A percentile compares a stretch with the other conserved stretches of the same genome.
Conservation (phyloP, 306 rosid genomes). For the Begonia masoniana region DNA sequence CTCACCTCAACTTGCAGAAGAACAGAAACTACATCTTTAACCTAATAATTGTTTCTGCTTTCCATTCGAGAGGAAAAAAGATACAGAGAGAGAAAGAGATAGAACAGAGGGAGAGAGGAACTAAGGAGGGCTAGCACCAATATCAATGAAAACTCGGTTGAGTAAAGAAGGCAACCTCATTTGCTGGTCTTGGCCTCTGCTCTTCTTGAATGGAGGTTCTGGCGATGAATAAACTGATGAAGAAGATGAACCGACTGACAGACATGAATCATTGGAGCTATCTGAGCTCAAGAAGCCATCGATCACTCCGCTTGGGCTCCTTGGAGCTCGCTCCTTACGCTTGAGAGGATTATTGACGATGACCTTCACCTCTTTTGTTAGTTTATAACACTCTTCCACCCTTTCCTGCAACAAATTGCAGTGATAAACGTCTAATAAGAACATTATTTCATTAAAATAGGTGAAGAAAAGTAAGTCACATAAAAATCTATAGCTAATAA, state of each 20-base stretch:
- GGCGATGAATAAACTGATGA: slow-evolving; percentile 32
- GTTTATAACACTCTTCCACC: slow-evolving; percentile 56
- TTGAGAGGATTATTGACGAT: slow-evolving; percentile 19
- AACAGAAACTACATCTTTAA: slow-evolving; percentile 8
- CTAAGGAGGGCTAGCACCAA: slow-evolving; percentile 43
- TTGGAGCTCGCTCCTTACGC: slow-evolving; percentile 24
- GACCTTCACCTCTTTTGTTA: slow-evolving; percentile 25
- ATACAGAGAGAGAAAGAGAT: not conserved
- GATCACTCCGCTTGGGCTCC: slow-evolving; percentile 72
- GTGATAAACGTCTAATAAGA: not conserved
- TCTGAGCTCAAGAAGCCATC: slow-evolving; percentile 56
- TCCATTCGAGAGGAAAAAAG: not conserved
- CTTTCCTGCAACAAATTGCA: slow-evolving; percentile 43
- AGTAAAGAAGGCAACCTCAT: slow-evolving; percentile 37
- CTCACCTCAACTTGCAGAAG: slow-evolving; percentile 3
- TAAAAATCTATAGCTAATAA: not conserved
- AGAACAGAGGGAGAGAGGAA: slow-evolving; percentile 2
- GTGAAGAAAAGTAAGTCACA: not conserved
- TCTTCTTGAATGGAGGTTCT: slow-evolving; percentile 53
- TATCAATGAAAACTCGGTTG: slow-evolving; percentile 41
- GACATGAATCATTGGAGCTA: slow-evolving; percentile 80
- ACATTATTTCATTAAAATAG: not conserved
- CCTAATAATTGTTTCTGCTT: slow-evolving; percentile 4
- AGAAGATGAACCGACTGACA: slow-evolving; percentile 25
- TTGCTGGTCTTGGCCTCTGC: slow-evolving; percentile 43